Evolutionary conservation across 805 yeast genomes (phyloP).

Genomic region (Kockiozyma suomiensis): DNA sequence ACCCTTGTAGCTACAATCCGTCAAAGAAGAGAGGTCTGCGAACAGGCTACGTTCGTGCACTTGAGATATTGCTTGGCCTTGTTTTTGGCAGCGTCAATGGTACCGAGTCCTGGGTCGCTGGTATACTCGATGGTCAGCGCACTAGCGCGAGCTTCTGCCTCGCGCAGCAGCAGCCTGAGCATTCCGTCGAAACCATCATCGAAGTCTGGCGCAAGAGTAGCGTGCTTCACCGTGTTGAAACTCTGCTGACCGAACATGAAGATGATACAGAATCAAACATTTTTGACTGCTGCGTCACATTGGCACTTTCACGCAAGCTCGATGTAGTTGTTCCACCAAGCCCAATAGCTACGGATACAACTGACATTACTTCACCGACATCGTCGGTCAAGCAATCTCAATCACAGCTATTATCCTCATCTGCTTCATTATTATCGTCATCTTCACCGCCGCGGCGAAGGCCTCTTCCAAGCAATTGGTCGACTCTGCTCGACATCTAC

Average conservation of each 20-base stretch:
- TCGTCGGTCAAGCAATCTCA: too few relatives aligned
- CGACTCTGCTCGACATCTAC: neutral
- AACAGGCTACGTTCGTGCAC: neutral
- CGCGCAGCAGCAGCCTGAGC: neutral
- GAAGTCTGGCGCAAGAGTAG: neutral
- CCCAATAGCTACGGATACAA: neutral
- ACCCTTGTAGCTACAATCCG: neutral
- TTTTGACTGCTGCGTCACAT: neutral
- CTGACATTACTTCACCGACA: too few relatives aligned
- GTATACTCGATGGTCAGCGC: neutral
- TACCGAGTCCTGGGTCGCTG: neutral
- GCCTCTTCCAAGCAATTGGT: neutral
- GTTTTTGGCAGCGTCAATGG: neutral
- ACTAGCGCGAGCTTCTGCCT: neutral
- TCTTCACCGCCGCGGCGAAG: neutral
- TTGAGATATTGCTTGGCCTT: neutral
- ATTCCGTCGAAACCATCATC: neutral
- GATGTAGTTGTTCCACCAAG: neutral
- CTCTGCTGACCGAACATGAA: neutral
- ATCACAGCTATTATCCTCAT: too few relatives aligned
- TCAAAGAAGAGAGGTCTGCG: neutral
- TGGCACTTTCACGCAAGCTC: neutral
- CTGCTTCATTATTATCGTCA: too few relatives aligned
- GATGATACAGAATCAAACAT: neutral
- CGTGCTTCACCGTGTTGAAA: neutral